These are phyloP conservation scores for Aurantiochytrium sp. DNA, from an alignment of 108 stramenopile genomes.

Conservation along the genomic window DNA sequence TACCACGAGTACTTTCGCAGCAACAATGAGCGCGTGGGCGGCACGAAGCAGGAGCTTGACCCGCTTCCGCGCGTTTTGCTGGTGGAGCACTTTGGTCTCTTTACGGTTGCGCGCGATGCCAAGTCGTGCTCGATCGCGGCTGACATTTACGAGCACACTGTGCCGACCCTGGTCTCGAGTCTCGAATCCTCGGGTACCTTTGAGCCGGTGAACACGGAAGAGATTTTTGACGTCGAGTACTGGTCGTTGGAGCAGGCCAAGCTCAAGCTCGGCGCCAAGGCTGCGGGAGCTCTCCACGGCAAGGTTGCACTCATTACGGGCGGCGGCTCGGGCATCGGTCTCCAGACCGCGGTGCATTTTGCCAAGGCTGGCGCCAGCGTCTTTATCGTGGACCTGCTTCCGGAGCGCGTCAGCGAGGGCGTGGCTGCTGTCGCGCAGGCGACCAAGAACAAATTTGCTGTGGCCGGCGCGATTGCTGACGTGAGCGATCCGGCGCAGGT, in stretches of 20 bases:
- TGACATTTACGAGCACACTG: slow-evolving; percentile 14
- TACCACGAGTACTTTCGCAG: not conserved
- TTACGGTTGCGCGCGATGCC: not conserved
- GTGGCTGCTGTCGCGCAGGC: not conserved
- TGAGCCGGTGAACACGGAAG: not conserved
- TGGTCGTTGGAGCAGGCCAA: slow-evolving; percentile 22
- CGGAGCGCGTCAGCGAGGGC: not conserved
- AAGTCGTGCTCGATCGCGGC: slow-evolving; percentile 18
- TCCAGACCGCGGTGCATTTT: not conserved
- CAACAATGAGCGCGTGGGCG: not conserved
- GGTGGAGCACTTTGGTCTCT: slow-evolving; percentile 15
- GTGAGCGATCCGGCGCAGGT: not conserved
- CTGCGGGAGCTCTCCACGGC: not conserved
- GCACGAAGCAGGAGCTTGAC: not conserved
- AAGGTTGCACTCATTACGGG: not conserved
- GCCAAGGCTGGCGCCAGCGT: slow-evolving; percentile 10
- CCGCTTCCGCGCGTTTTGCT: not conserved
- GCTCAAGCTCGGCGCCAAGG: slow-evolving; percentile 3
- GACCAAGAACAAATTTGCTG: slow-evolving; percentile 3
- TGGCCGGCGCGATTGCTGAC: not conserved
- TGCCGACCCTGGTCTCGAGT: not conserved
- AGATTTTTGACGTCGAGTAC: slow-evolving; percentile 15
- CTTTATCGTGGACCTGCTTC: not conserved
- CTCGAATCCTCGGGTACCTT: not conserved
- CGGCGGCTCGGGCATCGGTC: slow-evolving; percentile 7